Conservation (phyloP, 2,329 filamentous ascomycete species). For the Aureobasidium lini region DNA sequence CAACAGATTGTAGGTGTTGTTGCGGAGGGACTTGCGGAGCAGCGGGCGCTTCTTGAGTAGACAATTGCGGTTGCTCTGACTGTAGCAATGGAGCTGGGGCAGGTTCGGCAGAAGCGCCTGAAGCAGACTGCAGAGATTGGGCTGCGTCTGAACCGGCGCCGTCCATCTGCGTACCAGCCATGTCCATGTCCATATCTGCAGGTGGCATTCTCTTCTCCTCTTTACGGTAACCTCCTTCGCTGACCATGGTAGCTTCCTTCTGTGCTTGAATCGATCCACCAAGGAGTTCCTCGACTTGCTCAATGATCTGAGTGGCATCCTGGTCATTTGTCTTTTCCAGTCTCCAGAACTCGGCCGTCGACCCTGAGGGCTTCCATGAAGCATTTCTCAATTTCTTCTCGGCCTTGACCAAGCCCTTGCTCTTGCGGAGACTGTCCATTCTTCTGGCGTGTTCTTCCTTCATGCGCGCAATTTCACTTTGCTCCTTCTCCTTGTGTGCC, state of each 20-base stretch:
- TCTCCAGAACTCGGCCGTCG: constrained; percentile 55
- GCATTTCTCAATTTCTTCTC: constrained; percentile 68
- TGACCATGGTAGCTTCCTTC: constrained; percentile 23
- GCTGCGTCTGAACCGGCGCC: constrained; percentile 44
- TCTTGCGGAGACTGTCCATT: constrained; percentile 66
- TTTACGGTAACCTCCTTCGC: constrained; percentile 30
- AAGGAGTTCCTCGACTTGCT: constrained; percentile 64
- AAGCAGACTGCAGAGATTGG: constrained; percentile 51
- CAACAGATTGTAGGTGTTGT: not conserved
- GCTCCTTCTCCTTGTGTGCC: constrained; percentile 63
- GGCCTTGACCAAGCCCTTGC: constrained; percentile 61
- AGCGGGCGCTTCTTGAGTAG: not conserved
- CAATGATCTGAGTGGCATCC: constrained; percentile 64
- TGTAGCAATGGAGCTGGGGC: not conserved
- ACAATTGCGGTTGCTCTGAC: constrained; percentile 1
- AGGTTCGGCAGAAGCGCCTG: not conserved
- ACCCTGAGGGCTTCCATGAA: constrained; percentile 47
- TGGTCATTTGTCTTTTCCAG: constrained; percentile 48
- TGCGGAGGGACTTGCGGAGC: constrained; percentile 6
- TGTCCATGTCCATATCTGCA: not conserved
- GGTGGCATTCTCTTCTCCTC: constrained; percentile 17
- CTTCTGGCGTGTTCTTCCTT: constrained; percentile 69
- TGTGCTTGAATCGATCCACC: constrained; percentile 52
- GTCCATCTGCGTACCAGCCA: constrained; percentile 25
- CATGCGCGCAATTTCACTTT: constrained; percentile 77